Conservation (phyloP, 768 basidiomycete species). For the Polyporus arcularius region DNA sequence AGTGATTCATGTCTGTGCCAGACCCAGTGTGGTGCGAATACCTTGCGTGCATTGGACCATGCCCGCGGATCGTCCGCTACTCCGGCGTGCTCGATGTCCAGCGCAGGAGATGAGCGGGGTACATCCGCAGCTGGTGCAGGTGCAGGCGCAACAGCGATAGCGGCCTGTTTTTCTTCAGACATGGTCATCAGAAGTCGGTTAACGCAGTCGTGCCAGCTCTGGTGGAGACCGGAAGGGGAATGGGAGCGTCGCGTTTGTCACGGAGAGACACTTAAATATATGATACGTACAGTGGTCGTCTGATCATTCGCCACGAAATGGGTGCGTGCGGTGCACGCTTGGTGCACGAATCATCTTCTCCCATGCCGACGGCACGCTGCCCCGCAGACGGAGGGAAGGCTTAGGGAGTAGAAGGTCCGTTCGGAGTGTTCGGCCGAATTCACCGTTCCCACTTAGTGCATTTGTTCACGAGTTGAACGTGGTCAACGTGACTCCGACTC, state of each 20-base stretch:
- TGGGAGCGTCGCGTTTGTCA: not conserved
- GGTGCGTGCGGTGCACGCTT: too few species aligned
- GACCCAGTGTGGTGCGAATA: not conserved
- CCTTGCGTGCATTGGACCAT: conserved; percentile 31
- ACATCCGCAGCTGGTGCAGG: not conserved
- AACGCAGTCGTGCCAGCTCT: not conserved
- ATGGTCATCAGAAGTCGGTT: not conserved
- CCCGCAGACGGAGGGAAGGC: not conserved
- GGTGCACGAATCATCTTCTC: not conserved
- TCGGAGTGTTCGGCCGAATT: not conserved
- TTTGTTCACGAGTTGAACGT: conserved; percentile 1
- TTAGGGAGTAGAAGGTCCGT: not conserved
- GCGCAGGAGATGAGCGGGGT: not conserved
- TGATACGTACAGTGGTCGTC: not conserved
- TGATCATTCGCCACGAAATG: not conserved
- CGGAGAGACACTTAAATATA: not conserved
- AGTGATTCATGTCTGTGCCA: too few species aligned
- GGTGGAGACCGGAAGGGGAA: not conserved
- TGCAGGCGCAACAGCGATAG: not conserved
- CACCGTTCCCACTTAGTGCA: not conserved
- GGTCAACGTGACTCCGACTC: not conserved
- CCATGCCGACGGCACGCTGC: not conserved
- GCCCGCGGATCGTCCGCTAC: conserved; percentile 29
- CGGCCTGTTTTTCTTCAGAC: conserved; percentile 2
- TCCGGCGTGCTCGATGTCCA: conserved; percentile 30